Evolutionary conservation across 202 grass and related monocot genomes (phyloP).

Genomic region (Carex arenaria): DNA sequence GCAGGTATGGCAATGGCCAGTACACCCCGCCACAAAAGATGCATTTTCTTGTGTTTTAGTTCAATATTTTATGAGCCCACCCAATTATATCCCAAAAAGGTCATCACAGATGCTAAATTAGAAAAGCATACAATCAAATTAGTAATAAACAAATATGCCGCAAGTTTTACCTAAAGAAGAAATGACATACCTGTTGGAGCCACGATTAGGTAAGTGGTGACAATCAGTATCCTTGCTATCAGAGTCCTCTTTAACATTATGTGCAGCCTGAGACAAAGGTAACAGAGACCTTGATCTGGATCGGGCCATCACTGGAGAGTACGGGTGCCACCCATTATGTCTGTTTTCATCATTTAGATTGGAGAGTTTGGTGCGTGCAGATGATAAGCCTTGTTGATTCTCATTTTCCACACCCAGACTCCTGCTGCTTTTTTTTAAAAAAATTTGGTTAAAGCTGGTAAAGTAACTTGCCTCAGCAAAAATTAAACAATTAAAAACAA

Average conservation of each 20-base stretch:
- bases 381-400: not conserved
- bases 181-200: not conserved
- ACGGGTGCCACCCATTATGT: not conserved
- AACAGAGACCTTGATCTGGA: not conserved
- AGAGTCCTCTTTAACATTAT: not conserved
- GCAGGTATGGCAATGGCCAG: not conserved
- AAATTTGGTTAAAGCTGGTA: not conserved
- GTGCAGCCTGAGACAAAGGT: too few relatives aligned
- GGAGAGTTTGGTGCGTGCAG: not conserved
- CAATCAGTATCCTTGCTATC: not conserved
- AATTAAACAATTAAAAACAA: not conserved
- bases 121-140: not conserved
- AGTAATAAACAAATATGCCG: not conserved
- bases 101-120: not conserved
- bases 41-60: not conserved
- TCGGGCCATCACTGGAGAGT: not conserved
- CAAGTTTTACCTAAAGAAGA: not conserved
- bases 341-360: not conserved
- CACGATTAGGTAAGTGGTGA: not conserved
- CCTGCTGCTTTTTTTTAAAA: not conserved
- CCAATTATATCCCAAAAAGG: not conserved
- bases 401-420: not conserved
- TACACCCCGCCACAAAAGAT: not conserved
- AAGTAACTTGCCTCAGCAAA: not conserved
- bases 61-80: not conserved